Evolutionary conservation across 352 stramenopile genomes (phyloP).

Genomic region (Blastocystis sp.): DNA sequence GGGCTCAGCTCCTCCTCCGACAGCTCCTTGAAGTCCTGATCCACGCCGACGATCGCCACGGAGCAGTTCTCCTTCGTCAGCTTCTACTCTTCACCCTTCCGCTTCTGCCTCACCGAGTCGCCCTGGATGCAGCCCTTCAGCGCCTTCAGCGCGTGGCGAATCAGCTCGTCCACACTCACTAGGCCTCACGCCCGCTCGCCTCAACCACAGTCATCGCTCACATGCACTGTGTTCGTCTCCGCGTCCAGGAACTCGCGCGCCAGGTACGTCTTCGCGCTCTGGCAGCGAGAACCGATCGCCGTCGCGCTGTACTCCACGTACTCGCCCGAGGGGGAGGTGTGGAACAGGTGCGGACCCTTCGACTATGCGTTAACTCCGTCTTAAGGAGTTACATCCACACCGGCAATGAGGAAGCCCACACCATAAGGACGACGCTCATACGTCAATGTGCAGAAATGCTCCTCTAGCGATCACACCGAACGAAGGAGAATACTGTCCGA

Average conservation of each 20-base stretch:
- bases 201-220: slow-evolving; percentile 46
- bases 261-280: slow-evolving; percentile 83
- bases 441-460: slow-evolving; percentile 84
- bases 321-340: slow-evolving; percentile 84
- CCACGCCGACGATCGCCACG: slow-evolving; percentile 79
- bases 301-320: slow-evolving; percentile 85
- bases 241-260: slow-evolving; percentile 84
- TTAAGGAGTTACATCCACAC: slow-evolving; percentile 75
- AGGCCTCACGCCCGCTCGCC: neutral
- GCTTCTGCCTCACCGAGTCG: slow-evolving; percentile 71
- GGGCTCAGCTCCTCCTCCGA: slow-evolving; percentile 79
- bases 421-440: slow-evolving; percentile 85
- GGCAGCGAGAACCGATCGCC: slow-evolving; percentile 81
- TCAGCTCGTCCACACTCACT: slow-evolving; percentile 83
- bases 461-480: slow-evolving; percentile 71
- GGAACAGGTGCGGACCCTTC: slow-evolving; percentile 84
- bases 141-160: slow-evolving; percentile 81
- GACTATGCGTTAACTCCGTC: slow-evolving; percentile 73
- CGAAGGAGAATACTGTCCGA: slow-evolving; percentile 74
- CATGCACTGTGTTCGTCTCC: slow-evolving; percentile 66
- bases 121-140: slow-evolving; percentile 81
- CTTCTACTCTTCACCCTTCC: slow-evolving; percentile 71
- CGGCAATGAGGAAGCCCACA: slow-evolving; percentile 81
- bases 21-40: slow-evolving; percentile 82
- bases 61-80: slow-evolving; percentile 79